Base-by-base conservation (phyloP, 257 asterid species). In the Ilex asprella region DNA sequence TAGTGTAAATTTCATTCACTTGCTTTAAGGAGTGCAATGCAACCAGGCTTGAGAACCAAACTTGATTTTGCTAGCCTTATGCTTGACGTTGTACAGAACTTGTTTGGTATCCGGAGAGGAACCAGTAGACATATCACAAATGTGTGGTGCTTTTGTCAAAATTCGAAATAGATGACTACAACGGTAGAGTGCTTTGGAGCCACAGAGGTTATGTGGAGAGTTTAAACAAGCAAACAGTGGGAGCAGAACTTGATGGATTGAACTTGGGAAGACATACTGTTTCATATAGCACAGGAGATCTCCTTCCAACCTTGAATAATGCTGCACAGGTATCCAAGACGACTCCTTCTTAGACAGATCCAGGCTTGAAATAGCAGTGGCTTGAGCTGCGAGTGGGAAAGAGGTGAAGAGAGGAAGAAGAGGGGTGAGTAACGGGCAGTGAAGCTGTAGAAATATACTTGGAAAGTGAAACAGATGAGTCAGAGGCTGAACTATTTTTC, bases 241-340 rank as follows among this genome's bases (percentile, higher is more conserved):
- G 94, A 30, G 84, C 97, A 13, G 89, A 86, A 50, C 75, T 83
- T 39, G n/a, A n/a, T n/a, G n/a, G n/a, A n/a, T n/a, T n/a, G n/a
- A n/a, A n/a, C n/a, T n/a, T n/a, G n/a, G n/a, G n/a, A n/a, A n/a
- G n/a, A n/a, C n/a, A n/a, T n/a, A n/a, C n/a, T n/a, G 62, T 58
- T 58, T 79, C 97, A 3, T 84, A 89, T 67, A 92, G 89, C 82
- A 86, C 82, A 61, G 97, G 97, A 31, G 83, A 86, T 75, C 70
- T 82, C 77, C 96, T 80, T 68, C 95, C 99, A 27, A 83, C 95
- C 58, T 92, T 92, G 83, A 92, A 89, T 79, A 89, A 89, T 73
- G 97, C 99, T 53, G 99, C 97, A 29, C 99, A 92, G 97, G 99
- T 91, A 64, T 64, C 63, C 44, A 58, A 30, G 30, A 2, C 27